Evolutionary conservation across 2,329 filamentous ascomycete species (phyloP), one percentile per base, ranked within the genome.

Genomic region (Graphium sp.): DNA sequence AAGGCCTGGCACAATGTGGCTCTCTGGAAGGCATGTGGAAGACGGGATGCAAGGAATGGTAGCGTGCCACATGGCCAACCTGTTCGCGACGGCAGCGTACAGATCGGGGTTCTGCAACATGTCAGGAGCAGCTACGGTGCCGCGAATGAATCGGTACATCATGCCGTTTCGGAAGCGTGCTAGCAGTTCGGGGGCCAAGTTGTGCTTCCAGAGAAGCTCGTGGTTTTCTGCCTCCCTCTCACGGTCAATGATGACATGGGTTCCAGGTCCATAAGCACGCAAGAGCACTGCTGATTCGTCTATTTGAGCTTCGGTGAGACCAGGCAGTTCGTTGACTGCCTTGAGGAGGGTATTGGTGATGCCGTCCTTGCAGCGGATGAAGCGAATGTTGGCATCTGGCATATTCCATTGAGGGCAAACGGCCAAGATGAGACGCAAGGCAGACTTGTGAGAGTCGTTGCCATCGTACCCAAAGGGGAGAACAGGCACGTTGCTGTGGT

Each of bases 131-230:
- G 84, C 85, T 30, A 81, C 78, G 37, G 66, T 70, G 29, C 89
- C 89, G 36, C 71, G 70, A 39, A 95, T 78, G 56, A 78, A 98
- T 41, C 79, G 74, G 60, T 98, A 98, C 45, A 98, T 67, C 56
- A 98, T 81, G 40, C 89, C 89, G 48, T 98, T 98, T 43, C 84
- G 66, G 61, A 98, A 98, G 39, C 85, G 78, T 31, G 85, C 89
- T 34, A 95, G 67, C 29, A 98, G 65, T 35, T 79, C 63, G 21
- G 89, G 89, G 13, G 89, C 89, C 30, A 98, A 74, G 41, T 74
- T 72, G 43, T 84, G 63, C 40, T 70, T 71, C 56, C 85, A 83
- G 36, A 95, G 74, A 32, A 94, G 66, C 47, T 84, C 84, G 55
- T 98, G 89, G 48, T 75, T 76, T 42, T 73, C 63, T 2, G 64